A percentile compares a stretch with the other conserved stretches of the same genome.
Evolutionary conservation across 164 flowering plant species (phyloP).

Genomic region (Protea cynaroides): DNA sequence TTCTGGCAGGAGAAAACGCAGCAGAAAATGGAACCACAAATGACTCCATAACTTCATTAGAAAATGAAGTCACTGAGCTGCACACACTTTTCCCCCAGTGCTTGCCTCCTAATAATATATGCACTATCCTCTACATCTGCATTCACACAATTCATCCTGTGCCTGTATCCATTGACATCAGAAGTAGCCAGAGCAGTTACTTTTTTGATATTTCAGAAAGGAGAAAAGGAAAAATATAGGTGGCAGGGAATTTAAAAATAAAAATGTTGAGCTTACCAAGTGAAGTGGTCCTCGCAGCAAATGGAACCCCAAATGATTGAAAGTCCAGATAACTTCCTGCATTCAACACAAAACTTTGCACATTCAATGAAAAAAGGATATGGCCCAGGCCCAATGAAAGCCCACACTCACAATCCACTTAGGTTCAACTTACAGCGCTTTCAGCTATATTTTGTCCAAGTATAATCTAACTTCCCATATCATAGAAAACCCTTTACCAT

Average conservation of each 20-base stretch:
- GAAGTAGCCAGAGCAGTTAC: not conserved
- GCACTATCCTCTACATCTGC: constrained; percentile 73
- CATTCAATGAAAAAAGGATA: not conserved
- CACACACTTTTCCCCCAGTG: constrained; percentile 13
- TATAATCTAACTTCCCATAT: no score
- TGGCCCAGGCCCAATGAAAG: not conserved
- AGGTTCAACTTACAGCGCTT: no score
- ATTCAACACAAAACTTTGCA: not conserved
- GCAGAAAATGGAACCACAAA: no score
- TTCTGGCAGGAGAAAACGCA: no score
- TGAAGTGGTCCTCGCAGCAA: constrained; percentile 91
- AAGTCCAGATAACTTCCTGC: constrained; percentile 77
- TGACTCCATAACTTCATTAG: constrained; percentile 21
- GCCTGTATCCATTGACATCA: constrained; percentile 42
- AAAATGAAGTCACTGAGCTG: constrained; percentile 84
- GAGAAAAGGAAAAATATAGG: not conserved
- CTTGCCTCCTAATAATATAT: constrained; percentile 34
- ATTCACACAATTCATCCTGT: constrained; percentile 74
- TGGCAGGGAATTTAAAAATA: not conserved
- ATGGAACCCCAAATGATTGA: constrained; percentile 70
- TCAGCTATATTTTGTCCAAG: no score
- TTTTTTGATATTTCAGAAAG: not conserved
- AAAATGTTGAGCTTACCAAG: constrained; percentile 37
- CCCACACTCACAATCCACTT: not conserved
- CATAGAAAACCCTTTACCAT: no score